phyloP scores from a whole-genome alignment of 2,329 filamentous ascomycete genomes.

The Fusarium sp. region DNA sequence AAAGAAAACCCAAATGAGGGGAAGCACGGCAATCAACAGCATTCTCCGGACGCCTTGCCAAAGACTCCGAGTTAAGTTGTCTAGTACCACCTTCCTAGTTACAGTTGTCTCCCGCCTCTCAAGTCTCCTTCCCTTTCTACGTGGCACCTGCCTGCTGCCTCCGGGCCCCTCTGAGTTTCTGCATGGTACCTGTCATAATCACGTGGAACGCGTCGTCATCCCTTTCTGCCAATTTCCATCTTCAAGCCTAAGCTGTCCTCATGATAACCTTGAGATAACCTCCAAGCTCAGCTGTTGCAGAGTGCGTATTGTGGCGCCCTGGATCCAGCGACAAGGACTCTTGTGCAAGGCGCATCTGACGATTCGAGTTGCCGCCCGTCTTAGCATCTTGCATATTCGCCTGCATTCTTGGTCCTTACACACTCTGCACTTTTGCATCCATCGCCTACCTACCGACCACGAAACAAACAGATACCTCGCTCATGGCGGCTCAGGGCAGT shows the following conservation, averaged over 20 bases:
- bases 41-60: background rate
- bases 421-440: background rate
- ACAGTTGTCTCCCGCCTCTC: slow-evolving; percentile 2
- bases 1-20: background rate
- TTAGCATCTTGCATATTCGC: background rate
- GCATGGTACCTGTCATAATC: slow-evolving; percentile 7
- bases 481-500: slow-evolving; percentile 11
- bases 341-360: background rate
- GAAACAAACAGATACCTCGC: background rate
- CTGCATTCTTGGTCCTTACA: background rate
- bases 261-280: background rate
- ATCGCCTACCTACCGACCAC: background rate
- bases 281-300: background rate
- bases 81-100: slow-evolving; percentile 7
- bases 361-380: slow-evolving; percentile 5
- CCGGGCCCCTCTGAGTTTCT: background rate
- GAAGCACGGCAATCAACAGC: background rate
- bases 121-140: background rate
- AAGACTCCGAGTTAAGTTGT: background rate
- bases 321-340: background rate
- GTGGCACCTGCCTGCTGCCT: background rate
- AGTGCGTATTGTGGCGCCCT: background rate
- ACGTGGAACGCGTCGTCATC: background rate
- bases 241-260: background rate
- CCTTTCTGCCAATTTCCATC: background rate